Evolutionary conservation across 768 basidiomycete genomes (phyloP).

Genomic region (Rickenella mellea): DNA sequence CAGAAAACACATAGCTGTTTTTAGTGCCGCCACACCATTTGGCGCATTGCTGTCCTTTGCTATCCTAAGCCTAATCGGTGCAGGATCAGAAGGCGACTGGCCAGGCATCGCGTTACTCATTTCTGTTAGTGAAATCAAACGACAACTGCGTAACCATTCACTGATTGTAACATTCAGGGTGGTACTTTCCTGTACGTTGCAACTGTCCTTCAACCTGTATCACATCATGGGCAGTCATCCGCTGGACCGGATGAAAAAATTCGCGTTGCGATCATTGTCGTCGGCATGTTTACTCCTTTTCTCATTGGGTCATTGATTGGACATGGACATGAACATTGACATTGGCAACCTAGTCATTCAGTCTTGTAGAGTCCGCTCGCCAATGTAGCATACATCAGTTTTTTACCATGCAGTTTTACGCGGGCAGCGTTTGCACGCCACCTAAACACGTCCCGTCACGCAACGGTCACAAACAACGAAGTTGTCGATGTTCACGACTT

Average conservation of each 20-base stretch:
- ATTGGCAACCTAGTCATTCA: not conserved
- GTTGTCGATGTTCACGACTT: too few relatives aligned
- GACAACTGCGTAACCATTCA: not conserved
- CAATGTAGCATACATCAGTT: too few relatives aligned
- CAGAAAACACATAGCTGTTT: constrained; percentile 64
- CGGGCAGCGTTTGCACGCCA: too few relatives aligned
- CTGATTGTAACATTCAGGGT: constrained; percentile 37
- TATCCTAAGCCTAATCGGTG: constrained; percentile 47
- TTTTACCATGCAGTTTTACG: too few relatives aligned
- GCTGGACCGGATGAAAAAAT: constrained; percentile 29
- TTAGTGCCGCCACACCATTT: constrained; percentile 77
- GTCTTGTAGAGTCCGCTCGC: too few relatives aligned
- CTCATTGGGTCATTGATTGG: constrained; percentile 49
- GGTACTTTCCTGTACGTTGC: constrained; percentile 95
- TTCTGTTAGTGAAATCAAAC: constrained; percentile 48
- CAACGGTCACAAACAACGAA: too few relatives aligned
- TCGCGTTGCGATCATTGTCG: constrained; percentile 44
- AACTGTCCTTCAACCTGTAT: constrained; percentile 75
- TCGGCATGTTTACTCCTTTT: constrained; percentile 68
- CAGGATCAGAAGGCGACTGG: constrained; percentile 37
- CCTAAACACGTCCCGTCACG: too few relatives aligned
- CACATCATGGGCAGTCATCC: constrained; percentile 30
- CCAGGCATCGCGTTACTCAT: constrained; percentile 74
- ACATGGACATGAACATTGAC: constrained; percentile 36
- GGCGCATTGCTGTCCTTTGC: constrained; percentile 73